Evolutionary conservation across 495 filamentous ascomycete genomes (phyloP), one percentile per base, ranked within the genome.

Genomic region (Cercophora newfieldiana): DNA sequence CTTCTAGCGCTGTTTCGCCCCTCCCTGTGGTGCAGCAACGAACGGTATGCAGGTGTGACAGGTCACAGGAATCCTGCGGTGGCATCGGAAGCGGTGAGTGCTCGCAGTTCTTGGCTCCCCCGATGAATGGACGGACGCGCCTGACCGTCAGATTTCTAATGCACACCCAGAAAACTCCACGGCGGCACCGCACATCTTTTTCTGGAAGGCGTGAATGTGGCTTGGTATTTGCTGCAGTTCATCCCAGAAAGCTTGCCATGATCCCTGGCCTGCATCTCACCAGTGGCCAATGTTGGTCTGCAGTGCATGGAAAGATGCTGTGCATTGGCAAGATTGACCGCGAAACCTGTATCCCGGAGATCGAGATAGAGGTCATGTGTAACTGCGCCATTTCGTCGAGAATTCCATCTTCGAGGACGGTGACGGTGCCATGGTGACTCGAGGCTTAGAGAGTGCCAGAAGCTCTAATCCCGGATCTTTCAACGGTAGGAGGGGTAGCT

Each of bases 41-140:
- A 5, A 30, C 47, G 25, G n/a, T 16, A 30, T 61, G 59, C 44
- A 31, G 37, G 59, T 61, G 59, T 51, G 59, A 30, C 59, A 61
- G 59, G 47, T 49, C 47, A 61, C 37, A 50, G 25, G 47, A 26
- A 24, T 16, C n/a, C 10, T 48, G 30, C 22, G 19, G 29, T 60
- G 57, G 2, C 50, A 26, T 53, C 21, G 24, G 50, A 53, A 53
- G 50, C 50, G 50, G 50, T 53, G 50, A 53, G n/a, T n/a, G n/a
- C n/a, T n/a, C n/a, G n/a, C n/a, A n/a, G n/a, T 7, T 14, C 24
- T 26, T 53, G 50, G 24, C 50, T 53, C 21, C 10, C 18, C 48
- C 50, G 50, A 22, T 22, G 10, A 26, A 7, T 53, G 50, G 24
- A 14, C 37, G 2, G 18, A 44, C 4, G 12, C 37, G 37, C n/a